These are phyloP conservation scores for Aureobasidium sp. DNA, from an alignment of 2,329 filamentous ascomycete genomes.

Conservation along the genomic window DNA sequence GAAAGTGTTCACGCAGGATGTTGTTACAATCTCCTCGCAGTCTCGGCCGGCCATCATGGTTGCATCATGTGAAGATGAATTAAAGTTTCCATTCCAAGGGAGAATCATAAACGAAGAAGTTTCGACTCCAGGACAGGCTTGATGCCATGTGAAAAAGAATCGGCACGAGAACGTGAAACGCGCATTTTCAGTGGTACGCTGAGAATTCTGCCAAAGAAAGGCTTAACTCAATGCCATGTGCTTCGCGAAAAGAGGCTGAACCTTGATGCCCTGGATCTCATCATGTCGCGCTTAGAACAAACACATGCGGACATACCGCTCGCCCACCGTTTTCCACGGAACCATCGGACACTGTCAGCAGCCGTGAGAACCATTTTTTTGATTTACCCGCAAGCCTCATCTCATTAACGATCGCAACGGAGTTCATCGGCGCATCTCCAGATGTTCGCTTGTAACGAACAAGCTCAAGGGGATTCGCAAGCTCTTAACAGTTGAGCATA, in stretches of 20 bases:
- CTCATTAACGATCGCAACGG: background rate
- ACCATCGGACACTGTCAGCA: too few species aligned
- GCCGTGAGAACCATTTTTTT: background rate
- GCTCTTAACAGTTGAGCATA: background rate
- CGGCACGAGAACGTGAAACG: background rate
- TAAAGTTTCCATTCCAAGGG: too few species aligned
- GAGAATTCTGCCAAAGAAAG: background rate
- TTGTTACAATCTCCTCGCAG: too few species aligned
- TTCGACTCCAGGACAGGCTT: background rate
- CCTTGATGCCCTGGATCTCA: background rate
- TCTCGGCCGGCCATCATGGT: too few species aligned
- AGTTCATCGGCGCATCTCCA: background rate
- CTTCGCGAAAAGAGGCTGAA: background rate
- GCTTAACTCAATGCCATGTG: background rate
- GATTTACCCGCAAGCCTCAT: background rate
- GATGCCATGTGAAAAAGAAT: background rate
- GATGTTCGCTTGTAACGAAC: background rate
- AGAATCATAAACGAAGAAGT: too few species aligned
- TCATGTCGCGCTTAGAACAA: background rate
- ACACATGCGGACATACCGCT: too few species aligned
- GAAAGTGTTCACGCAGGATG: too few species aligned
- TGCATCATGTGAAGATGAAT: too few species aligned
- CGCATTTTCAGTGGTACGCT: background rate
- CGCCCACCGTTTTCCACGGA: background rate
- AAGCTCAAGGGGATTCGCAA: background rate